phyloP scores from a whole-genome alignment of 2,329 filamentous ascomycete species.

The Fusarium sp. region DNA sequence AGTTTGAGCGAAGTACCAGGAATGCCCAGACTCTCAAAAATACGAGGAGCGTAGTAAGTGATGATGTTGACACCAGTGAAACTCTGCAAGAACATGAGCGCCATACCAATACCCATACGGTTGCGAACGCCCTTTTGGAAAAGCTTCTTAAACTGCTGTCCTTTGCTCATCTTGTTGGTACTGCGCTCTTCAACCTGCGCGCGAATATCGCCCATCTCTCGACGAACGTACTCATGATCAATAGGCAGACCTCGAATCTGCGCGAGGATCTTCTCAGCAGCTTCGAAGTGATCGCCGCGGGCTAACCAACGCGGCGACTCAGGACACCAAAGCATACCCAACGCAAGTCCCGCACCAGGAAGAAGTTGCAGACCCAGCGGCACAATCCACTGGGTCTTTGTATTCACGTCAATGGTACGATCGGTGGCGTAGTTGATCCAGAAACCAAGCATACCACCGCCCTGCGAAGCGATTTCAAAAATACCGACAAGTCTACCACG shows the following conservation, averaged over 20 bases:
- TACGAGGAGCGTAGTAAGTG: conserved; percentile 63
- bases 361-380: conserved; percentile 67
- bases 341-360: conserved; percentile 64
- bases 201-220: conserved; percentile 67
- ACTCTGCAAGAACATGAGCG: conserved; percentile 60
- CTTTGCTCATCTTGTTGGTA: conserved; percentile 46
- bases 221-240: conserved; percentile 52
- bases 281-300: conserved; percentile 67
- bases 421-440: conserved; percentile 50
- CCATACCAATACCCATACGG: conserved; percentile 57
- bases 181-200: conserved; percentile 64
- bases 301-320: conserved; percentile 71
- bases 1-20: conserved; percentile 48
- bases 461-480: conserved; percentile 56
- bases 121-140: conserved; percentile 52
- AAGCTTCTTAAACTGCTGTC: conserved; percentile 48
- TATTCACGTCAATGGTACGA: conserved; percentile 47
- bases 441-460: conserved; percentile 53
- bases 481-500: conserved; percentile 63
- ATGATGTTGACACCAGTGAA: conserved; percentile 66
- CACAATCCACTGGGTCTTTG: conserved; percentile 60
- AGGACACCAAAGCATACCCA: conserved; percentile 67
- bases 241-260: conserved; percentile 50
- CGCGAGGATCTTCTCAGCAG: conserved; percentile 49
- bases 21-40: conserved; percentile 54